Conservation (phyloP, 495 filamentous ascomycete genomes). For the Parachaetomium inaequale region DNA sequence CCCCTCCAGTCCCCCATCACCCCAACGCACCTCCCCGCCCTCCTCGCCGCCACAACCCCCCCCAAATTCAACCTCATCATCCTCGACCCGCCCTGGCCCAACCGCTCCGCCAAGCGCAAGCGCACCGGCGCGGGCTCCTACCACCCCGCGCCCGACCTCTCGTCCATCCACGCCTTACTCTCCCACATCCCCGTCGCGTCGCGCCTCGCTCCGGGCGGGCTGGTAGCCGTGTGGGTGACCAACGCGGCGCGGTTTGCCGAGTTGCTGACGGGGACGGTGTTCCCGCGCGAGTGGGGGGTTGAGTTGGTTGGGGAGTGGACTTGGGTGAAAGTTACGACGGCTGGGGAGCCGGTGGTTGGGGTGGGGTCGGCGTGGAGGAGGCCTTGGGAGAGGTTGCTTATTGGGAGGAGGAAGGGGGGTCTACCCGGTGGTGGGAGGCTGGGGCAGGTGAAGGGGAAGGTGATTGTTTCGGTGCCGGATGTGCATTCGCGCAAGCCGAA, state of each 20-base stretch:
- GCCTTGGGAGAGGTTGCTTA: constrained; percentile 79
- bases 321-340: constrained; percentile 78
- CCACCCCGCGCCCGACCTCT: constrained; percentile 44
- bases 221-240: constrained; percentile 84
- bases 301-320: constrained; percentile 76
- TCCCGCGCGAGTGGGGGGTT: constrained; percentile 63
- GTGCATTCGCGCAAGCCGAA: constrained; percentile 86
- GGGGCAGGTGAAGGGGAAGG: constrained; percentile 23
- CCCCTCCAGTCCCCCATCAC: constrained; percentile 42
- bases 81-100: constrained; percentile 93
- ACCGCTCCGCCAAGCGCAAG: constrained; percentile 74
- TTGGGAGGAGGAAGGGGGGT: constrained; percentile 54
- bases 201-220: constrained; percentile 51
- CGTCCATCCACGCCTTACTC: constrained; percentile 44
- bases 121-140: constrained; percentile 45
- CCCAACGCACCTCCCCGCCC: constrained; percentile 25
- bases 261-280: constrained; percentile 53
- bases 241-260: constrained; percentile 63
- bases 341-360: constrained; percentile 65
- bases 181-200: constrained; percentile 51
- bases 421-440: constrained; percentile 28
- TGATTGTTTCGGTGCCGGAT: constrained; percentile 81
- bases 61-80: constrained; percentile 70
- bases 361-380: constrained; percentile 72
- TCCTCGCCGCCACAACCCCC: constrained; percentile 33